phyloP scores from a whole-genome alignment of 805 yeast species.

The Komagataella populi region DNA sequence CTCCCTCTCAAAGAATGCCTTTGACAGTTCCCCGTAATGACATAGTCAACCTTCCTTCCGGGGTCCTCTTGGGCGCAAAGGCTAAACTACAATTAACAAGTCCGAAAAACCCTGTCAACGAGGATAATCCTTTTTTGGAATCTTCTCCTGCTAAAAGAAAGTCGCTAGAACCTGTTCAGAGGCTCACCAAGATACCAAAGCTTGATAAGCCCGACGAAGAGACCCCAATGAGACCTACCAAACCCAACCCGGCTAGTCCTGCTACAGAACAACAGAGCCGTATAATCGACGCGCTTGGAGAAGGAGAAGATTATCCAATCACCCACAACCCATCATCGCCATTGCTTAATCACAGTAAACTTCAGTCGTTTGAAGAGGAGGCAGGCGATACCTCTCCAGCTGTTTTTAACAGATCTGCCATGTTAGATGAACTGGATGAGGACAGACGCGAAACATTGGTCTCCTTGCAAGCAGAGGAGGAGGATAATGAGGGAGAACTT shows the following conservation, averaged over 20 bases:
- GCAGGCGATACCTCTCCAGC: neutral
- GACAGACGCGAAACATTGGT: neutral
- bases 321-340: neutral
- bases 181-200: neutral
- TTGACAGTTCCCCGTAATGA: slow-evolving; percentile 18
- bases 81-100: neutral
- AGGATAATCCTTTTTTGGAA: neutral
- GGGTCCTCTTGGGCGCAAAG: neutral
- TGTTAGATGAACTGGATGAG: neutral
- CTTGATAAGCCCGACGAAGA: neutral
- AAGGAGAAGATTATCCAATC: neutral
- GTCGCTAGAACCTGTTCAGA: neutral
- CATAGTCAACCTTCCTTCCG: neutral
- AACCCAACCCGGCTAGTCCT: slow-evolving; percentile 17
- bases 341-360: neutral
- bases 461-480: neutral
- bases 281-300: slow-evolving; percentile 8
- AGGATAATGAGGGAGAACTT: slow-evolving; percentile 8
- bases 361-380: neutral
- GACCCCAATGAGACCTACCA: slow-evolving; percentile 16
- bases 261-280: slow-evolving; percentile 14
- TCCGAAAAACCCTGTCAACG: neutral
- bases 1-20: slow-evolving; percentile 10
- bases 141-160: neutral
- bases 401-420: neutral